Conservation (phyloP, 495 filamentous ascomycete genomes). For the Aspergillus bridgeri region DNA sequence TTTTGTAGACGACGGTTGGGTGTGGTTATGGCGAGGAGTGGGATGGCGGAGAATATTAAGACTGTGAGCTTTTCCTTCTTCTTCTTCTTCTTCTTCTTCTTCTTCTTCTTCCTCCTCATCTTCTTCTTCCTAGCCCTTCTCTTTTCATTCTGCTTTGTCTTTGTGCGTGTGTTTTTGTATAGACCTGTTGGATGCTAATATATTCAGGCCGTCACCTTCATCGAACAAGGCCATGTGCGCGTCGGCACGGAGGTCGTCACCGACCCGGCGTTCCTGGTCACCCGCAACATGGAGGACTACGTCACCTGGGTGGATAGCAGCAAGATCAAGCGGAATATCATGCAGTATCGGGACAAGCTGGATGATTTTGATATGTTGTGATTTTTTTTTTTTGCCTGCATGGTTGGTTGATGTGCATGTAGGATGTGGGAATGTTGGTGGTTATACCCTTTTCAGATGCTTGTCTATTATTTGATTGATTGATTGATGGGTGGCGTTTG, state of each 20-base stretch:
- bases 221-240: conserved; percentile 94
- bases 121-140: too few relatives aligned
- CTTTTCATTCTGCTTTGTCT: too few relatives aligned
- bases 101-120: conserved; percentile 2
- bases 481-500: too few relatives aligned
- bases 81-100: conserved; percentile 12
- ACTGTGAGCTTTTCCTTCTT: conserved; percentile 35
- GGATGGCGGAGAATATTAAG: conserved; percentile 86
- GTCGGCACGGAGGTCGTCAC: conserved; percentile 89
- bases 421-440: too few relatives aligned
- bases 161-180: too few relatives aligned
- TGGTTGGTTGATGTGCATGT: too few relatives aligned
- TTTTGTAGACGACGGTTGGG: conserved; percentile 77
- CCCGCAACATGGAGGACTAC: conserved; percentile 87
- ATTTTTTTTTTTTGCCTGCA: too few relatives aligned
- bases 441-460: too few relatives aligned
- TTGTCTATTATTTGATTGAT: too few relatives aligned
- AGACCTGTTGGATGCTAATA: not conserved
- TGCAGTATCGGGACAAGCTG: conserved; percentile 89
- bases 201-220: conserved; percentile 65
- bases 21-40: conserved; percentile 81
- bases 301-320: conserved; percentile 94
- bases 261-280: conserved; percentile 60
- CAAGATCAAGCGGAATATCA: conserved; percentile 94
- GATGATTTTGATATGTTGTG: conserved; percentile 94